phyloP scores from a whole-genome alignment of 2,329 filamentous ascomycete genomes.

The Akanthomyces uredinophilus region DNA sequence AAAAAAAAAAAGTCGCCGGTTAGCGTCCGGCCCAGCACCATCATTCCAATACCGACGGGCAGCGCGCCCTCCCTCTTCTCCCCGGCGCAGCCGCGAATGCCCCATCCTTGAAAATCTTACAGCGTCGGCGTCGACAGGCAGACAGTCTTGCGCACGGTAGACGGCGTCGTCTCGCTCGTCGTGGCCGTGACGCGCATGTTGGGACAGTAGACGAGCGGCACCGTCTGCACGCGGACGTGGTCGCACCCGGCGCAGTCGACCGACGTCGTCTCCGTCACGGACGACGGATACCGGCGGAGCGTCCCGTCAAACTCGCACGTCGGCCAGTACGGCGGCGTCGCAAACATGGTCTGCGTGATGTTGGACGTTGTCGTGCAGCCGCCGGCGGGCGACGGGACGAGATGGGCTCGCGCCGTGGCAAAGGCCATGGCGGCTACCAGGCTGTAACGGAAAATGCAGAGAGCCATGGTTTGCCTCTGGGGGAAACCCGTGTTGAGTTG shows the following conservation, averaged over 20 bases:
- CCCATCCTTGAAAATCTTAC: background rate
- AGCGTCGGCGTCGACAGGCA: slow-evolving; percentile 19
- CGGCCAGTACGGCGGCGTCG: slow-evolving; percentile 27
- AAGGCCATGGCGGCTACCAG: background rate
- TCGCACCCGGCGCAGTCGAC: slow-evolving; percentile 31
- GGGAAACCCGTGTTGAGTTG: background rate
- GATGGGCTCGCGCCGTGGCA: background rate
- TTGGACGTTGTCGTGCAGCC: slow-evolving; percentile 24
- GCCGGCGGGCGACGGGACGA: slow-evolving; percentile 16
- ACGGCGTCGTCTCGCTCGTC: slow-evolving; percentile 19
- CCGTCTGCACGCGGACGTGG: slow-evolving; percentile 19
- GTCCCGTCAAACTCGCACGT: slow-evolving; percentile 22
- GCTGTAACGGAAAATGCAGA: background rate
- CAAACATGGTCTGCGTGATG: slow-evolving; percentile 20
- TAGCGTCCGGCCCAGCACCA: too few species aligned
- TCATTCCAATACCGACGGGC: too few species aligned
- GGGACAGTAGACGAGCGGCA: slow-evolving; percentile 24
- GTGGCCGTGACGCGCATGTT: slow-evolving; percentile 20
- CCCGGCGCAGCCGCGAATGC: too few species aligned
- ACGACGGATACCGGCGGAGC: slow-evolving; percentile 24
- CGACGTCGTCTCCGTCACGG: slow-evolving; percentile 20
- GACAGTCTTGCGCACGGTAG: slow-evolving; percentile 24
- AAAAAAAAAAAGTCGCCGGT: too few species aligned
- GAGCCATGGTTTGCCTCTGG: background rate
- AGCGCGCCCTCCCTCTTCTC: too few species aligned